A percentile compares a stretch with the other conserved stretches of the same genome.
Conservation (phyloP, 2,329 filamentous ascomycete genomes). For the Aspergillus japonicus region DNA sequence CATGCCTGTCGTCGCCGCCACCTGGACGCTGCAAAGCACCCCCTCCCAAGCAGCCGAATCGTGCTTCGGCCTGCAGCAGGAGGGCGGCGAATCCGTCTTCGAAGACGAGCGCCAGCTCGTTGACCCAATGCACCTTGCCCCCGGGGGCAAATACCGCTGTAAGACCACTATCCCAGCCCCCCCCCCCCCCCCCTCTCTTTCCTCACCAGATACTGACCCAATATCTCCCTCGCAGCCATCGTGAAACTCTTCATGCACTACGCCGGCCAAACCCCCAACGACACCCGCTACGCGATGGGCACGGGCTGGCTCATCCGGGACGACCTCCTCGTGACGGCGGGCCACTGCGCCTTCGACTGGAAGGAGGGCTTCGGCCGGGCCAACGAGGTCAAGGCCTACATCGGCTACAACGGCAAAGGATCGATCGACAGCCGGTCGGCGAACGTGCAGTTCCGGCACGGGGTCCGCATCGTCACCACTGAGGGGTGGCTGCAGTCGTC, state of each 20-base stretch:
- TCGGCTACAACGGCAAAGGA: constrained; percentile 1
- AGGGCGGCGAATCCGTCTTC: not conserved
- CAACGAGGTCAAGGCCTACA: constrained; percentile 1
- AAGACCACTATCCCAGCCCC: not conserved
- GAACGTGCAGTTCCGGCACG: constrained; percentile 1
- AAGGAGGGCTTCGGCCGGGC: not conserved
- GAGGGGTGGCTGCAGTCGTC: not conserved
- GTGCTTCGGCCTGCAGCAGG: not conserved
- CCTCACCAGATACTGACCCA: not conserved
- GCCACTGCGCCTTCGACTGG: constrained; percentile 3
- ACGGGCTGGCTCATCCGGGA: not conserved
- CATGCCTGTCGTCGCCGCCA: constrained; percentile 2
- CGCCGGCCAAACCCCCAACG: not conserved
- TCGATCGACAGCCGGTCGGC: not conserved
- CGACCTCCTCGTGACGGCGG: constrained; percentile 1
- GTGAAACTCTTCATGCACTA: constrained; percentile 3
- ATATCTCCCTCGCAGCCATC: not conserved
- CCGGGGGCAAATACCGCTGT: constrained; percentile 4
- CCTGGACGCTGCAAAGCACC: not conserved
- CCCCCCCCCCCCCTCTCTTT: not conserved
- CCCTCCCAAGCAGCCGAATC: not conserved
- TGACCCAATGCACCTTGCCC: not conserved
- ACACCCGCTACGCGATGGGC: not conserved
- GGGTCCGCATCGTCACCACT: not conserved
- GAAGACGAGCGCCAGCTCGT: not conserved